Conservation (phyloP, 495 filamentous ascomycete genomes). For the Neurospora tetrasperma region DNA sequence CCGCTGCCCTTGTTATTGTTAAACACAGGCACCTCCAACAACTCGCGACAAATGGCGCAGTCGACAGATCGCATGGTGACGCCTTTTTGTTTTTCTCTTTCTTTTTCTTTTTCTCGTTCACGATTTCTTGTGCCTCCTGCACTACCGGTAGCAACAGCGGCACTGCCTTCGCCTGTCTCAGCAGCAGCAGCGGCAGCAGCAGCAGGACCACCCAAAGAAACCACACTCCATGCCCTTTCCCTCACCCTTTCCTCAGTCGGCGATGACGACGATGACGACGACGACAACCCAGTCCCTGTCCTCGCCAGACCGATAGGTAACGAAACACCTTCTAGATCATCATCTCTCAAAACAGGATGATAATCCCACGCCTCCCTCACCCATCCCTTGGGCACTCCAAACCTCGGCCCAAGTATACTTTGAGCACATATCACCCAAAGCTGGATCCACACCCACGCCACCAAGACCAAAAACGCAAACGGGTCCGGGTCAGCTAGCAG, state of each 20-base stretch:
- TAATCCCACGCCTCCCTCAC: conserved; percentile 86
- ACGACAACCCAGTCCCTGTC: conserved; percentile 17
- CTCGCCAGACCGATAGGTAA: neutral
- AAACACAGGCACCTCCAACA: conserved; percentile 78
- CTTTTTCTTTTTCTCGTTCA: conserved; percentile 21
- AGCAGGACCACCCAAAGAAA: neutral
- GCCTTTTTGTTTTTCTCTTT: conserved; percentile 38
- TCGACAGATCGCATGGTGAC: conserved; percentile 46
- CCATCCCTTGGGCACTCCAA: conserved; percentile 54
- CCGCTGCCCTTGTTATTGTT: conserved; percentile 33
- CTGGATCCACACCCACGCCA: conserved; percentile 89
- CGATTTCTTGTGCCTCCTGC: conserved; percentile 8
- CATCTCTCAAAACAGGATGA: conserved; percentile 81
- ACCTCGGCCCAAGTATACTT: conserved; percentile 75
- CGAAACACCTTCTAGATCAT: conserved; percentile 32
- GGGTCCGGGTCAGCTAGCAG: conserved; percentile 65
- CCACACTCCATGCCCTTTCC: conserved; percentile 6
- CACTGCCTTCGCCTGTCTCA: neutral
- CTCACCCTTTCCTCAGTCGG: conserved; percentile 18
- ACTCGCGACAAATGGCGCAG: conserved; percentile 90
- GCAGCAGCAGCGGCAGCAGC: neutral
- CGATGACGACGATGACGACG: conserved; percentile 16
- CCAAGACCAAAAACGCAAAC: conserved; percentile 49
- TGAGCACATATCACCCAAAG: conserved; percentile 67
- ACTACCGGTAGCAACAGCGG: neutral